Conservation (phyloP, 345 rosid species). For the Barbarea vulgaris region DNA sequence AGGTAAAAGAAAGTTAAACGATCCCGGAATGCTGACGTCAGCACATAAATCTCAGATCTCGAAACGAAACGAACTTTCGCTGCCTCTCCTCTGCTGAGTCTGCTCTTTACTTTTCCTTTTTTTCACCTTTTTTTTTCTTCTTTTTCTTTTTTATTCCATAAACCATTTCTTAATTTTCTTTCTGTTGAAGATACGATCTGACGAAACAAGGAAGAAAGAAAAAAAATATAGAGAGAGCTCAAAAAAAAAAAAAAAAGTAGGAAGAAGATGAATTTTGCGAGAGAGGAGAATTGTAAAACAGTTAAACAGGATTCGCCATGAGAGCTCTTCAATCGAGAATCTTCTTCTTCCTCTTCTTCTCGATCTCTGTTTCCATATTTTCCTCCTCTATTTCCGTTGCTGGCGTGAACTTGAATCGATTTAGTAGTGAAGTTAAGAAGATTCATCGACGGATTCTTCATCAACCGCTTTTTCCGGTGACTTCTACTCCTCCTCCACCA, state of each 20-base stretch:
- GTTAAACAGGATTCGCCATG: constrained; percentile 61
- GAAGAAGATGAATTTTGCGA: constrained; percentile 57
- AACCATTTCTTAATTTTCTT: constrained; percentile 23
- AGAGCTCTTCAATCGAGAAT: constrained; percentile 42
- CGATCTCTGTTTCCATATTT: neutral
- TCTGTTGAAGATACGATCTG: constrained; percentile 26
- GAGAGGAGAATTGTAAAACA: constrained; percentile 38
- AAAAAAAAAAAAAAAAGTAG: neutral
- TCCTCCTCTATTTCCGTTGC: constrained; percentile 2
- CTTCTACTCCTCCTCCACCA: constrained; percentile 60
- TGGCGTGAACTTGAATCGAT: constrained; percentile 11
- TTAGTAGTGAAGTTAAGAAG: neutral
- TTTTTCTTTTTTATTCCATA: neutral
- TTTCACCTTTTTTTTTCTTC: neutral
- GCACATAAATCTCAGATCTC: constrained; percentile 66
- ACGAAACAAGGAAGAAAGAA: neutral
- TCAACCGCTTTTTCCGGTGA: constrained; percentile 79
- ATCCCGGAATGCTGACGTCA: constrained; percentile 49
- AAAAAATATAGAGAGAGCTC: neutral
- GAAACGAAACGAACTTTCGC: constrained; percentile 64
- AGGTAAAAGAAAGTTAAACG: constrained; percentile 12
- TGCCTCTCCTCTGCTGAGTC: constrained; percentile 1
- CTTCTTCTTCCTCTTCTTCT: constrained; percentile 39
- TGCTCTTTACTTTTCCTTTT: constrained; percentile 25
- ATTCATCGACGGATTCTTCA: constrained; percentile 72